Conservation (phyloP, 2,329 filamentous ascomycete genomes). For the Bertia moriformis region DNA sequence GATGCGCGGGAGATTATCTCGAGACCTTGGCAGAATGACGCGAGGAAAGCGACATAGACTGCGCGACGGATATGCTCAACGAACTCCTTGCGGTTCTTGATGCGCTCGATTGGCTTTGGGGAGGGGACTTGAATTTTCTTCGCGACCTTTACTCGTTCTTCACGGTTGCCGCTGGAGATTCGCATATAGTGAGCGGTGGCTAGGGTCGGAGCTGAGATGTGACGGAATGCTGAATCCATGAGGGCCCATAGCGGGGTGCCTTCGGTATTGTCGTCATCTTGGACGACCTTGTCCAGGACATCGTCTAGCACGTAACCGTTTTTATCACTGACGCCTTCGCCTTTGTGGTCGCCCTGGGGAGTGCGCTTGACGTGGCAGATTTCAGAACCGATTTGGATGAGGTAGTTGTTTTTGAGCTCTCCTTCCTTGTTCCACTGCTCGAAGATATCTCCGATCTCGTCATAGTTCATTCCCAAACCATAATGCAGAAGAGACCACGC, state of each 20-base stretch:
- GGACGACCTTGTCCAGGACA: conserved; percentile 57
- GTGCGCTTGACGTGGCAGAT: conserved; percentile 37
- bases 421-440: conserved; percentile 43
- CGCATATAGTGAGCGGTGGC: conserved; percentile 46
- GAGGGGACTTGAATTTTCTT: conserved; percentile 23
- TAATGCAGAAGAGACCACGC: conserved; percentile 48
- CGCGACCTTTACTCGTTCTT: conserved; percentile 33
- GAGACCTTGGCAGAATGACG: conserved; percentile 50
- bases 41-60: conserved; percentile 45
- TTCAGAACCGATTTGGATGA: conserved; percentile 46
- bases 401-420: conserved; percentile 41
- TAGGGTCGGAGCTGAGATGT: conserved; percentile 52
- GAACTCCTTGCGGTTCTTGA: conserved; percentile 23
- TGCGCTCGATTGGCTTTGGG: conserved; percentile 7
- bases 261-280: conserved; percentile 52
- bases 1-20: conserved; percentile 47
- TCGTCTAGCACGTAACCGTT: conserved; percentile 38
- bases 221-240: conserved; percentile 42
- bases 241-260: conserved; percentile 55
- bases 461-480: conserved; percentile 39
- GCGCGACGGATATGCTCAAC: conserved; percentile 43
- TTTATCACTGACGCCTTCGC: conserved; percentile 11
- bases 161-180: conserved; percentile 45
- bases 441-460: conserved; percentile 46
- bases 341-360: conserved; percentile 8